Evolutionary conservation across 305 asterid species (phyloP), one percentile per base, ranked within the genome.

Genomic region (Petunia hybrid): DNA sequence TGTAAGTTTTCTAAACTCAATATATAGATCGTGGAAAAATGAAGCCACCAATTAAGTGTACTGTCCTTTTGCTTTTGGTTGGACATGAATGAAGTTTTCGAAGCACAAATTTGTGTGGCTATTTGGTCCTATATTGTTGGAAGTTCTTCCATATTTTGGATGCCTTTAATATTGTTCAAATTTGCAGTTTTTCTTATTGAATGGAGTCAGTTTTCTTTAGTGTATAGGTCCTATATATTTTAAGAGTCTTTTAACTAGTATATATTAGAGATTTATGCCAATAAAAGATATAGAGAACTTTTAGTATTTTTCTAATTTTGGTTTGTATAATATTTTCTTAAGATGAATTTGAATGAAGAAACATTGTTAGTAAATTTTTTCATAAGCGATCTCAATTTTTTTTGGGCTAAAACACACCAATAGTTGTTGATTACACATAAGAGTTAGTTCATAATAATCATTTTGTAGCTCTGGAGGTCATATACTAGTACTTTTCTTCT

Each of bases 41-140:
- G 92, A 80, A 83, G 82, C 80, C 77, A 63, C 77, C 78, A 69
- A 56, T 22, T 22, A 22, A 22, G 51, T 42, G 16, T 0, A 4
- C 36, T 90, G 94, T 91, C 93, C 36, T 38, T 45, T 90, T 80
- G 90, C 92, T 60, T 92, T 92, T 92, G 97, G 90, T 83, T 83
- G 82, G 81, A 56, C 56, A 81, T 45, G 75, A 84, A 31, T 80
- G 77, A 76, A 83, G 85, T 92, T 92, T 89, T 89, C 90, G 82
- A 85, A 81, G 45, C 65, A 87, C 76, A 63, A 83, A 45, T 80
- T 83, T 39, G 53, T 85, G 79, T 75, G 76, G 38, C 43, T 40
- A 51, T 55, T 62, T 91, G 93, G 87, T 82, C 81, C 77, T 79
- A 36, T 71, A 71, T 78, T 69, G 51, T 91, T 92, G 95, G 93